Conservation (phyloP, 1,284 basidiomycete species). For the Rhodotorula sp. region DNA sequence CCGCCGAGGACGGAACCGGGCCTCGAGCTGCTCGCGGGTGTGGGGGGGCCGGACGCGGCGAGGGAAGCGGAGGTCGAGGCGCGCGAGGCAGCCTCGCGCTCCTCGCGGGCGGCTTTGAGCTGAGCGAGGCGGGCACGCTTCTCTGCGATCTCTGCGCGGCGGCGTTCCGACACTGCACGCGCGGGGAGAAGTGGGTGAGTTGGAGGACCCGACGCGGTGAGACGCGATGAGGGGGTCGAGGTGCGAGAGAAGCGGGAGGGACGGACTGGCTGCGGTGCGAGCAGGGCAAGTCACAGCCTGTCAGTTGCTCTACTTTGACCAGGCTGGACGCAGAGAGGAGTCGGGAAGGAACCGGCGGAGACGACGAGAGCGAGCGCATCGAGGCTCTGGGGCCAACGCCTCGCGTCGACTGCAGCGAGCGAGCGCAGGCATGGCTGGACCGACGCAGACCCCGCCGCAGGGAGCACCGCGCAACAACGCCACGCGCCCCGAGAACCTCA, state of each 20-base stretch:
- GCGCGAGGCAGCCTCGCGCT: constrained; percentile 58
- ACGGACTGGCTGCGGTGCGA: neutral
- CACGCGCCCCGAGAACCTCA: constrained; percentile 36
- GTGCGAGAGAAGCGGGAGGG: neutral
- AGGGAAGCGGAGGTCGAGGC: constrained; percentile 6
- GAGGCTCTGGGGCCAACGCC: neutral
- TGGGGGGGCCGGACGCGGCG: constrained; percentile 4
- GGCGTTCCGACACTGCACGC: constrained; percentile 15
- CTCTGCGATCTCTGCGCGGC: constrained; percentile 72
- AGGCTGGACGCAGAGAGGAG: neutral
- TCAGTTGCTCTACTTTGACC: no score
- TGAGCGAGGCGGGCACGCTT: constrained; percentile 87
- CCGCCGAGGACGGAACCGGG: neutral
- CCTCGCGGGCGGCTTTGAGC: constrained; percentile 69
- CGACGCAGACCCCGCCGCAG: neutral
- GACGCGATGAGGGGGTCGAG: neutral
- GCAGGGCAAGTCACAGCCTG: neutral
- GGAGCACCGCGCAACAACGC: constrained; percentile 1
- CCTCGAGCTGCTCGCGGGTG: neutral
- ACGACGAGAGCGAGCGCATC: neutral
- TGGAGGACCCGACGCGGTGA: neutral
- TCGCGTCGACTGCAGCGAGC: neutral
- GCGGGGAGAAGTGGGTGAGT: neutral
- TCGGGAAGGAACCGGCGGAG: no score
- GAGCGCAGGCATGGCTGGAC: neutral